Base-by-base conservation (phyloP, 495 filamentous ascomycete species). In the Xanthoparmelia taractica region DNA sequence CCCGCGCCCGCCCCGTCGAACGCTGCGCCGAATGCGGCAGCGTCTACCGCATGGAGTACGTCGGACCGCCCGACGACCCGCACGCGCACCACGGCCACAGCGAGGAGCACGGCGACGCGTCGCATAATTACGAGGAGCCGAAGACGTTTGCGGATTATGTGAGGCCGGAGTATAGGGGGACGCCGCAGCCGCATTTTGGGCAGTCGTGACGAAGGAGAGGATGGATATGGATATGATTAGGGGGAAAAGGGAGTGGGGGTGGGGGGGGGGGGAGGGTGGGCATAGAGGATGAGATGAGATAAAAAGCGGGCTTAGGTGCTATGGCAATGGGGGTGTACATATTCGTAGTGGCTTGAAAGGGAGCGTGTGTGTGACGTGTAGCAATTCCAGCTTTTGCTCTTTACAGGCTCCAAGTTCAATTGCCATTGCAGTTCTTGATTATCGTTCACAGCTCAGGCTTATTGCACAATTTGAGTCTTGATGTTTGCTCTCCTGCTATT, bases 41-140 rank as follows among this genome's bases (percentile, higher is more conserved):
- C 78, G 90, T 92, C 68, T 89, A 92, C 78, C 96, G 95, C 86
- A 90, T 97, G 85, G 89, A 97, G 74, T 98, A 97, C 74, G 74
- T 97, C 61, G 94, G 94, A 41, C 88, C 91, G 36, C 70, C 82
- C 71, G 88, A 88, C 65, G 87, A 91, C 73, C 72, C 77, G 65
- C 81, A 87, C 72, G 77, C 75, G 54, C 79, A 86, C 67, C 76
- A 77, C 54, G 57, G 57, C 0, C 61, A 64, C 45, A 61, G 65
- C 23, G 60, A 54, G 17, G 45, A 62, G 29, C 63, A 64, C 31
- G 56, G 8, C 29, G 55, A 64, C 27, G 62, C 82, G 71, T 76
- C 72, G 52, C 75, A 79, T 72, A 25, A 54, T 68, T 69, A 64
- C 60, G 34, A 57, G 64, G 66, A 72, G 78, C 89, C 90, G 73